Evolutionary conservation across 306 rosid genomes (phyloP), one percentile per base, ranked within the genome.

Genomic region (Begonia loranthoides): DNA sequence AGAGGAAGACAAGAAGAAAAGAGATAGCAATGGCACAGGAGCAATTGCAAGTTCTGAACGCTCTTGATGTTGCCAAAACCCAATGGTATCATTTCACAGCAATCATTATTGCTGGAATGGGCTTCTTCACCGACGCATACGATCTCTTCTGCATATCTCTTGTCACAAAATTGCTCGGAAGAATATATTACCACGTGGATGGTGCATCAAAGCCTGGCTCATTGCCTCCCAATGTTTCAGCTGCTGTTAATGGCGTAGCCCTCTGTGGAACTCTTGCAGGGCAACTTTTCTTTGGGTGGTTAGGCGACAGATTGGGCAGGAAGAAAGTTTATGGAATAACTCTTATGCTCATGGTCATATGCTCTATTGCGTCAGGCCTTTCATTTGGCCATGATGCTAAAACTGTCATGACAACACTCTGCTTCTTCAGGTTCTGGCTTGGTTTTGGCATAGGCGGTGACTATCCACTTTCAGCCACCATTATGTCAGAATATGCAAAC

Each of bases 231-330:
- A 60, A 74, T 4, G 82, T 81, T 0, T 52, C 95, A 0, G 87
- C 87, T 4, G 84, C 87, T 2, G 84, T 85, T 0, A 85, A 85
- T 16, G 84, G 92, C 5, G 87, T 85, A 0, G 92, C 92, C 5
- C 72, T 85, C 17, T 16, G 74, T 7, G 95, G 95, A 55, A 85
- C 92, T 4, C 60, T 85, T 13, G 45, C 77, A 0, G 95, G 92
- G 9, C 82, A 81, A 50, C 95, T 79, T 63, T 85, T 79, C 75
- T 85, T 85, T 10, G 95, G 92, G n/a, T 85, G 92, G 92, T 74
- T 85, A 4, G 92, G 95, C 1, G 92, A 85, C 65, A 81, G 79
- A 61, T 2, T 78, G 67, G 95, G 95, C 15, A 52, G 90, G 7
- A 84, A 81, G 38, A 66, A 53, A 56, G 95, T 81, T 7, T 85